Base-by-base conservation (phyloP, 2,329 filamentous ascomycete species). In the Phialophora tarda region DNA sequence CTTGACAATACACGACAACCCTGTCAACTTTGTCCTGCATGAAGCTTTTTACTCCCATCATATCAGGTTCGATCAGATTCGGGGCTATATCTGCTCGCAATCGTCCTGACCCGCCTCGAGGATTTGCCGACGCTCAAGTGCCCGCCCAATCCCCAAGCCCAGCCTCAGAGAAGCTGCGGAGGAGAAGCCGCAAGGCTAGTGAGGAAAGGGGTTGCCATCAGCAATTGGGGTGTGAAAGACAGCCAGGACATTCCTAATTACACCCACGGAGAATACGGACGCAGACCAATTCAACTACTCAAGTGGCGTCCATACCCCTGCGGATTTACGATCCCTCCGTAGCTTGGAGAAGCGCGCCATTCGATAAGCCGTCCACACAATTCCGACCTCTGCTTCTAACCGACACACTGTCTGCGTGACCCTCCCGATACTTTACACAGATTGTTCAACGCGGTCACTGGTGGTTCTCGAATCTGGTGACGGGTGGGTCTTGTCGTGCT, bases 401-500 rank as follows among this genome's bases (percentile, higher is more conserved):
- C 21, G 21, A 24, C 8, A 26, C 48, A 21, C 48, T 51, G 17
- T 11, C 48, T 26, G 21, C 24, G 21, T 26, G 11, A 53, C 14
- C 38, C 38, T 44, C 38, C 2, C 6, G 14, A 14, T 26, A 24
- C 23, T 26, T 53, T 21, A 26, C 48, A 66, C 63, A 12, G 61
- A 17, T 10, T 51, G 34, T 12, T 26, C 41, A 64, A 32, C 21
- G 34, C 41, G 53, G 23, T 62, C 55, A 11, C 56, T 38, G 26
- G 44, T 55, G 17, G 55, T 50, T n/a, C 60, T 69, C 38, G 64
- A 61, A 12, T 34, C 48, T 6, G 64, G 67, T n/a, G 64, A 66
- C 11, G 67, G 64, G 48, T 66, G 57, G 24, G 59, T 28, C 50
- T 66, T 38, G 64, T 66, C 54, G 44, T 69, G 67, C 38, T 60